Conservation (phyloP, 306 rosid species). For the Mimosa bimucronata region DNA sequence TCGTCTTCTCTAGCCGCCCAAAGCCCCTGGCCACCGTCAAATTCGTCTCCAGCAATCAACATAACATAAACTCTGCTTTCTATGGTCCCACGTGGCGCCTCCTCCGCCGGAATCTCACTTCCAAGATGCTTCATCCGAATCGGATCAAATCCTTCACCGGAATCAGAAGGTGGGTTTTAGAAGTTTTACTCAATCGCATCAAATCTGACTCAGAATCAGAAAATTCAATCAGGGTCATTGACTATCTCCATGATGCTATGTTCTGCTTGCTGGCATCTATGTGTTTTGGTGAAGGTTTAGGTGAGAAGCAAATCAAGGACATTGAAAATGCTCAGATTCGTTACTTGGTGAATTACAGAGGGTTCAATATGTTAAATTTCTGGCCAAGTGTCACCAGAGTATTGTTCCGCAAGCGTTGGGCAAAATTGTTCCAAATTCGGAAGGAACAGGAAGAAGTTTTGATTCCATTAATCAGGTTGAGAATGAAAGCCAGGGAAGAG, state of each 20-base stretch:
- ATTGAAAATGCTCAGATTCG: background rate
- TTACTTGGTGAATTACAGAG: background rate
- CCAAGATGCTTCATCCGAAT: background rate
- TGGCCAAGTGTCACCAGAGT: background rate
- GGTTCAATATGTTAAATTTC: background rate
- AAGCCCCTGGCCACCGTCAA: no score
- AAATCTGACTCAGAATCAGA: background rate
- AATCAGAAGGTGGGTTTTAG: background rate
- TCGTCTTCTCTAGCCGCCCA: no score
- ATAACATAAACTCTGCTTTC: no score
- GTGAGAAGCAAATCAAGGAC: background rate
- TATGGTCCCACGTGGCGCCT: no score
- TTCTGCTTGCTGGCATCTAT: background rate
- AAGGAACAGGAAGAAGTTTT: background rate
- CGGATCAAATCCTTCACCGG: background rate
- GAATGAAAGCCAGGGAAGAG: background rate
- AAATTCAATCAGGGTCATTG: background rate
- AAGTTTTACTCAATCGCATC: background rate
- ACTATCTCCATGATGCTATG: background rate
- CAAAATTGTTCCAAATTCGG: background rate
- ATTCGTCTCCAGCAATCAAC: no score
- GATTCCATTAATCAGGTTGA: background rate
- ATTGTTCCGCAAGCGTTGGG: background rate
- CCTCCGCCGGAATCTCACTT: no score
- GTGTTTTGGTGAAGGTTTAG: background rate